A percentile compares a stretch with the other conserved stretches of the same genome.
Evolutionary conservation across 1,284 basidiomycete species (phyloP).

Genomic region (Erythrobasidium hasegawianum): DNA sequence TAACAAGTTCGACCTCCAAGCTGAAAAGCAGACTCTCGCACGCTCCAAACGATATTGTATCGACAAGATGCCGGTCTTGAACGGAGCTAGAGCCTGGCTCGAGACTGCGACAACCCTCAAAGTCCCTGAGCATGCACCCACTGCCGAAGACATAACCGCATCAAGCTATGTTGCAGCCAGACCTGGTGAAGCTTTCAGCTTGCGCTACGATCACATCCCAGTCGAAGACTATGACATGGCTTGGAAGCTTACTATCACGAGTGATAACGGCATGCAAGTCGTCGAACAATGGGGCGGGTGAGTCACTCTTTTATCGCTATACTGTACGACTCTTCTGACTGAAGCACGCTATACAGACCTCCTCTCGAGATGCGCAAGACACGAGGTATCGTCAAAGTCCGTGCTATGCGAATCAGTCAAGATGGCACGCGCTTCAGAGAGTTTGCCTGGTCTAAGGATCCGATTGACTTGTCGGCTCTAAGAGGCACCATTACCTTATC

Average conservation of each 20-base stretch:
- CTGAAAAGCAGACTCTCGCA: too few relatives aligned
- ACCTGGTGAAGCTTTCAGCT: conserved; percentile 29
- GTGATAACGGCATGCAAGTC: conserved; percentile 13
- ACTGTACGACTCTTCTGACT: background rate
- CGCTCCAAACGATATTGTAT: background rate
- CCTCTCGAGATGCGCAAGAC: conserved; percentile 33
- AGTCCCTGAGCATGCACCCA: conserved; percentile 25
- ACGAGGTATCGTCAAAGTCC: conserved; percentile 31
- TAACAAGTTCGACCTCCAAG: too few relatives aligned
- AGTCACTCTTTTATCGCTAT: background rate
- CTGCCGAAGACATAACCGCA: conserved; percentile 7
- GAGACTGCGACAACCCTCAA: conserved; percentile 32
- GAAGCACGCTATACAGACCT: too few relatives aligned
- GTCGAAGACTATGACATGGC: conserved; percentile 27
- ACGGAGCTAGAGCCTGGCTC: conserved; percentile 30
- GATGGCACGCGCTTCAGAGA: conserved; percentile 33
- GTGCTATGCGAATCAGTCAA: conserved; percentile 32
- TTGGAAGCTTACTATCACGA: conserved; percentile 30
- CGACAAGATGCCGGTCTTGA: conserved; percentile 25
- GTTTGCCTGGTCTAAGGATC: conserved; percentile 23
- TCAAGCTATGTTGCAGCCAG: conserved; percentile 24
- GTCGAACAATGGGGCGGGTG: conserved; percentile 35
- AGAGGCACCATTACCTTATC: conserved; percentile 30
- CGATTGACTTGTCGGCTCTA: background rate
- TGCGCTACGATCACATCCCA: conserved; percentile 31